phyloP scores from a whole-genome alignment of 768 basidiomycete genomes.

The Hericium coralloides region DNA sequence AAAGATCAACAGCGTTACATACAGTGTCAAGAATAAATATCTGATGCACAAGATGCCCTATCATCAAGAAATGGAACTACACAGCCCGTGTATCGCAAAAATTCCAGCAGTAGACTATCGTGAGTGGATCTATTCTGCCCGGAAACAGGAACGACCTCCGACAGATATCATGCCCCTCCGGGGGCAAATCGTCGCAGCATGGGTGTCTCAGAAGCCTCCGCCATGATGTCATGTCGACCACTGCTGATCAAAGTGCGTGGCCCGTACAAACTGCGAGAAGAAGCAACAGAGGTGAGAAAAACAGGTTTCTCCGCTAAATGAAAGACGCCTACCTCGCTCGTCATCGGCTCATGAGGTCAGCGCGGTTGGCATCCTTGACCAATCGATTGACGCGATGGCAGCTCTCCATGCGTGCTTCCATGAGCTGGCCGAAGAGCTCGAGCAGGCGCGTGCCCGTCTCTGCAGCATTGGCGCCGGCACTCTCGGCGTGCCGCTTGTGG shows the following conservation, averaged over 20 bases:
- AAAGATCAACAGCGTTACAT: no score
- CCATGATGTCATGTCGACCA: neutral
- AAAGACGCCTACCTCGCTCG: neutral
- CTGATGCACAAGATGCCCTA: no score
- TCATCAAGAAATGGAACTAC: no score
- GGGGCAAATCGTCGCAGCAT: neutral
- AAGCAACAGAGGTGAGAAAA: neutral
- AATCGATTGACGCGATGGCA: constrained; percentile 58
- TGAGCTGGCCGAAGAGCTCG: constrained; percentile 61
- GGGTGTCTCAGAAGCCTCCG: neutral
- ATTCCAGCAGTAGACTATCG: no score
- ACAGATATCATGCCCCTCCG: neutral
- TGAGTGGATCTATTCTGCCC: no score
- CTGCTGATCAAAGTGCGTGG: neutral
- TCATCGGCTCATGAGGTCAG: constrained; percentile 16
- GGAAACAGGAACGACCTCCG: neutral
- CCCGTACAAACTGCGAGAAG: neutral
- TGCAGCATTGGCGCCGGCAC: constrained; percentile 12
- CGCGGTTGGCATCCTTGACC: constrained; percentile 36
- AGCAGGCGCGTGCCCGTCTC: constrained; percentile 45
- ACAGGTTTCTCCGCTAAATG: neutral
- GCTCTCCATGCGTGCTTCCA: constrained; percentile 69
- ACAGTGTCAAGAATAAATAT: no score
- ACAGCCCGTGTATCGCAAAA: no score
- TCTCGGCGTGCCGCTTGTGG: constrained; percentile 11